A percentile compares a stretch with the other conserved stretches of the same genome.
Conservation (phyloP, 2,329 filamentous ascomycete species). For the Orbilia javanica region DNA sequence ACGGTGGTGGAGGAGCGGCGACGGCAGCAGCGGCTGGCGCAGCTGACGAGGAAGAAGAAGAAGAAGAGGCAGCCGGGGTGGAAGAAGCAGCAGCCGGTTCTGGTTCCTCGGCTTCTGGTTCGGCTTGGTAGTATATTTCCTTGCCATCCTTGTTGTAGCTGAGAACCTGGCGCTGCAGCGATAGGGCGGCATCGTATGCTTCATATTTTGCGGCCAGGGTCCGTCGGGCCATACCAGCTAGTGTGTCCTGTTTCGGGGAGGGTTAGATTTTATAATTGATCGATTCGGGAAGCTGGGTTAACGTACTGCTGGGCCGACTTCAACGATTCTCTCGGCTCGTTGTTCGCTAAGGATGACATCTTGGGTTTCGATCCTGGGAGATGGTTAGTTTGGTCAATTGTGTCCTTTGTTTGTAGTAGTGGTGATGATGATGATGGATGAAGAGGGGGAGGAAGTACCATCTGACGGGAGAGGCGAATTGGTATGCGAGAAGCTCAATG, state of each 20-base stretch:
- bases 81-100: slow-evolving; percentile 67
- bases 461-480: slow-evolving; percentile 97
- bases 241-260: slow-evolving; percentile 74
- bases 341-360: slow-evolving; percentile 99
- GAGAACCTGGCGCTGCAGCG: slow-evolving; percentile 94
- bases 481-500: slow-evolving; percentile 98
- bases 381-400: background rate
- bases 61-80: slow-evolving; percentile 67
- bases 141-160: slow-evolving; percentile 99
- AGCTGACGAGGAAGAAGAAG: slow-evolving; percentile 64
- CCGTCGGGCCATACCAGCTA: slow-evolving; percentile 96
- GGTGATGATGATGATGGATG: slow-evolving; percentile 14
- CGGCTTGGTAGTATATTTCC: slow-evolving; percentile 99
- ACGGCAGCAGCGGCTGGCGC: slow-evolving; percentile 67
- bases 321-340: slow-evolving; percentile 95
- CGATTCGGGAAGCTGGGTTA: background rate
- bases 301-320: slow-evolving; percentile 83
- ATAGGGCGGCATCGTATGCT: slow-evolving; percentile 96
- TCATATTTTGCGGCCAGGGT: slow-evolving; percentile 98
- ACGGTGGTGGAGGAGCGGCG: slow-evolving; percentile 72
- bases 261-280: background rate
- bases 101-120: slow-evolving; percentile 91
- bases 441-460: slow-evolving; percentile 70
- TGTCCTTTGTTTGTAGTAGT: no score
- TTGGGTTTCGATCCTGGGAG: slow-evolving; percentile 86